Percentiles rank a stretch among this genome's conserved stretches.
phyloP scores from a whole-genome alignment of 2,329 filamentous ascomycete genomes.

The Colletotrichum tabaci region DNA sequence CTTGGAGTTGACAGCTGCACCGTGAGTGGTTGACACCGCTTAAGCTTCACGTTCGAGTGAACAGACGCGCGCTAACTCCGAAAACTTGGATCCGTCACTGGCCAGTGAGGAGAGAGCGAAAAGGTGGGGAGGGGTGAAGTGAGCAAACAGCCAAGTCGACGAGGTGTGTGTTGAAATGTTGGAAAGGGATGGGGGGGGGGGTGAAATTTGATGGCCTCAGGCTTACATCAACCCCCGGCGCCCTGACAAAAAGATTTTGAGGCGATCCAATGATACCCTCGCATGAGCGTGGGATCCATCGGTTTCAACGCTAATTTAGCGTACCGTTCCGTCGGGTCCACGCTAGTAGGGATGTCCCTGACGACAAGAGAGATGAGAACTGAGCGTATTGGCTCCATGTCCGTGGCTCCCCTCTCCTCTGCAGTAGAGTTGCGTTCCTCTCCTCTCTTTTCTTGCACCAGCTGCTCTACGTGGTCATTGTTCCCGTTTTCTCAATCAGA shows the following conservation, averaged over 20 bases:
- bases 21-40: slow-evolving; percentile 30
- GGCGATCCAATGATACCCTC: slow-evolving; percentile 18
- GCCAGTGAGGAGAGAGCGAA: neutral
- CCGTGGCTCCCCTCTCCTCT: neutral
- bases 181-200: neutral
- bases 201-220: neutral
- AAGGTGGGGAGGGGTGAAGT: slow-evolving; percentile 2
- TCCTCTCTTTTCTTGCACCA: slow-evolving; percentile 11
- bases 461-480: slow-evolving; percentile 18
- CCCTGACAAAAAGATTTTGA: slow-evolving; percentile 9
- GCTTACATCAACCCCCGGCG: neutral
- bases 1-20: slow-evolving; percentile 14
- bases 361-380: slow-evolving; percentile 15
- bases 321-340: slow-evolving; percentile 20
- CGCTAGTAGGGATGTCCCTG: slow-evolving; percentile 10
- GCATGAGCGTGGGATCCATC: neutral
- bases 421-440: neutral
- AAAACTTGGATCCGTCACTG: slow-evolving; percentile 1
- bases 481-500: slow-evolving; percentile 20
- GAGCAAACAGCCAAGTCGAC: neutral
- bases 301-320: slow-evolving; percentile 10
- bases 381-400: slow-evolving; percentile 18
- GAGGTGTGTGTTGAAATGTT: neutral
- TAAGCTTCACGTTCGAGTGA: slow-evolving; percentile 25
- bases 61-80: slow-evolving; percentile 31